Percentiles rank a stretch among this genome's conserved stretches.
Conservation (phyloP, 2,329 filamentous ascomycete species). For the Paraphaeosphaeria sporulosa region DNA sequence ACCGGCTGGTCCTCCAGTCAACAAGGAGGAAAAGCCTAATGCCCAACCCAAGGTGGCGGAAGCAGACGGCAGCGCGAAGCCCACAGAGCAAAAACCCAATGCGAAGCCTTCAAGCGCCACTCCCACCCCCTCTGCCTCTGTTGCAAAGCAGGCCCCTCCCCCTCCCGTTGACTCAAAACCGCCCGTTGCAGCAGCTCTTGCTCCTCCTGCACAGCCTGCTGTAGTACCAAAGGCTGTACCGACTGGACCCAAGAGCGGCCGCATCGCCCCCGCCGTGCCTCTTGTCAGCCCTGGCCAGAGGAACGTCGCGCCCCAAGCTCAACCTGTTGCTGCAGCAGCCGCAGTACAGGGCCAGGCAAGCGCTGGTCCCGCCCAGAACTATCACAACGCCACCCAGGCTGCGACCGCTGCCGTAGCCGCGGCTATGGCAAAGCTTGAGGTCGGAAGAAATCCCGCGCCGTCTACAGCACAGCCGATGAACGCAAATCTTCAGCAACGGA, state of each 20-base stretch:
- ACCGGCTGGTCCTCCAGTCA: slow-evolving; percentile 35
- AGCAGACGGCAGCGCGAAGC: slow-evolving; percentile 56
- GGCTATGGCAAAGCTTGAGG: slow-evolving; percentile 76
- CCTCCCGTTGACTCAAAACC: slow-evolving; percentile 75
- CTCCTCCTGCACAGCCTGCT: slow-evolving; percentile 54
- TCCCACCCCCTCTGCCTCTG: slow-evolving; percentile 46
- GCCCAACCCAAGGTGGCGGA: slow-evolving; percentile 50
- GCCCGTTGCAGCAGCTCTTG: slow-evolving; percentile 63
- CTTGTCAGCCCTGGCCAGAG: slow-evolving; percentile 57
- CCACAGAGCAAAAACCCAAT: slow-evolving; percentile 63
- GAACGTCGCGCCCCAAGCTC: slow-evolving; percentile 49
- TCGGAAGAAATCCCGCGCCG: slow-evolving; percentile 33
- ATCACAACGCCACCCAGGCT: slow-evolving; percentile 75
- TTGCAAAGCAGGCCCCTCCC: slow-evolving; percentile 62
- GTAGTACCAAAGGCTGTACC: slow-evolving; percentile 46
- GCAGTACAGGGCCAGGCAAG: slow-evolving; percentile 45
- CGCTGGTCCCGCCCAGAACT: slow-evolving; percentile 38
- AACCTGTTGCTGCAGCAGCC: slow-evolving; percentile 47
- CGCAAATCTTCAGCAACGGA: slow-evolving; percentile 72
- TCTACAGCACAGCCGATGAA: slow-evolving; percentile 62
- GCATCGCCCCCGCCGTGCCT: slow-evolving; percentile 72
- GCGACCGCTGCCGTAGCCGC: slow-evolving; percentile 80
- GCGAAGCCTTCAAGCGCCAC: slow-evolving; percentile 47
- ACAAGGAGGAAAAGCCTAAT: slow-evolving; percentile 39
- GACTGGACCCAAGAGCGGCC: slow-evolving; percentile 56